These are phyloP conservation scores for Saccharomycopsis phalli DNA, from an alignment of 1,139 yeast genomes.

Conservation along the genomic window DNA sequence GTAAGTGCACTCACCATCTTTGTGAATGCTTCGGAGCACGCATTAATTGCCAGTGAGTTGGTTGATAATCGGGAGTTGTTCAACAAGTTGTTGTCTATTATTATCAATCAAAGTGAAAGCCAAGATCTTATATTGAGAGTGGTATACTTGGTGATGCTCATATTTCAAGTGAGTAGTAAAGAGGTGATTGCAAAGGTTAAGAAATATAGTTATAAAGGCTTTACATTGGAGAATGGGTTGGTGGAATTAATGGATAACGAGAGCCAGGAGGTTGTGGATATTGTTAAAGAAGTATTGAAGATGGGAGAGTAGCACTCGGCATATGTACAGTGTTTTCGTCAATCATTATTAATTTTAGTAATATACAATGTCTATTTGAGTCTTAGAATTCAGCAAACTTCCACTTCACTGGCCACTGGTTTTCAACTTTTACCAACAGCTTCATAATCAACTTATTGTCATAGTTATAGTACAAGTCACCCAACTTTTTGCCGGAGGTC, in stretches of 20 bases:
- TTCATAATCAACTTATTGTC: conserved; percentile 14
- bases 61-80: conserved; percentile 26
- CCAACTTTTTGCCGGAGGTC: conserved; percentile 3
- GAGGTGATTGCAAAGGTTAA: too few species aligned
- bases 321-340: conserved; percentile 1
- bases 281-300: too few species aligned
- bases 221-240: too few species aligned
- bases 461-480: conserved; percentile 9
- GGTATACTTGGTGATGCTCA: too few species aligned
- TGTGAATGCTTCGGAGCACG: conserved; percentile 43
- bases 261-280: too few species aligned
- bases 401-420: conserved; percentile 18
- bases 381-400: conserved; percentile 18
- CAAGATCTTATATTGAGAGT: too few species aligned
- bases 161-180: too few species aligned
- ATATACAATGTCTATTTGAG: background rate
- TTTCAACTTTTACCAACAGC: conserved; percentile 12
- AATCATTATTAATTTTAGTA: too few species aligned
- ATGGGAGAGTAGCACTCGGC: background rate
- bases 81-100: conserved; percentile 28
- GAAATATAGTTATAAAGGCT: too few species aligned
- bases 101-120: too few species aligned
- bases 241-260: too few species aligned
- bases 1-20: conserved; percentile 37
- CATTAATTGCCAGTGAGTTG: conserved; percentile 34